Base-by-base conservation (phyloP, 768 basidiomycete species). In the Boletus reticulatus region DNA sequence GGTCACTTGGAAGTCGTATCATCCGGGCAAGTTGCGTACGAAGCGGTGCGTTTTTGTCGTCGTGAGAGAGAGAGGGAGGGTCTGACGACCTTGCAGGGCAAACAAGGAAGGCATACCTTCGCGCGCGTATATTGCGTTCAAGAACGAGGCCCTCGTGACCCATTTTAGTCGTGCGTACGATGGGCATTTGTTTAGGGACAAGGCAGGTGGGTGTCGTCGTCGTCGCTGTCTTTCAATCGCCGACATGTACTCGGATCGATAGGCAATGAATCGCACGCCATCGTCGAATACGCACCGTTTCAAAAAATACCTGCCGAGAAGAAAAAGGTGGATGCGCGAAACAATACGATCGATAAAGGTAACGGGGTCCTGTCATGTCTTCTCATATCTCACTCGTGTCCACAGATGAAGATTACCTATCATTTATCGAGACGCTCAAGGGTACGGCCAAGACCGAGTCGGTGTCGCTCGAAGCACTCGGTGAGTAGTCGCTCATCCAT, bases 261-360 rank as follows among this genome's bases (percentile, higher is more conserved):
- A 53, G 52, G 52, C 16, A 88, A 87, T 63, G 92, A 96, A 67
- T 91, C 85, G 3, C 80, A 87, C 47, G 94, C 92, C 2, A 78
- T 97, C 5, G 94, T 99, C 8, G 96, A 99, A 72, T 98, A 90
- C 65, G 90, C 97, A 0, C 93, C 94, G 6, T 92, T 88, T 59
- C 94, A 94, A 70, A 97, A 94, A 67, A 72, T 88, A 12, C 92
- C 94, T 0, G 66, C 80, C 0, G 78, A 80, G 57, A 84, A 88
- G 71, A 85, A 85, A 70, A 98, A 96, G 73, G 68, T 70, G 0
- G 96, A 99, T 64, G 81, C 80, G 36, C 78, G 93, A 22, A 87
- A 86, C 61, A 92, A 83, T 0, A 96, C 94, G 0, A 96, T 99
- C 52, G 93, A 95, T 62, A 85, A 90, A 74, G 66, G 57, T 53